A percentile compares a stretch with the other conserved stretches of the same genome.
Evolutionary conservation across 208 protist species (phyloP).

Genomic region (Trypanosoma conorhini): DNA sequence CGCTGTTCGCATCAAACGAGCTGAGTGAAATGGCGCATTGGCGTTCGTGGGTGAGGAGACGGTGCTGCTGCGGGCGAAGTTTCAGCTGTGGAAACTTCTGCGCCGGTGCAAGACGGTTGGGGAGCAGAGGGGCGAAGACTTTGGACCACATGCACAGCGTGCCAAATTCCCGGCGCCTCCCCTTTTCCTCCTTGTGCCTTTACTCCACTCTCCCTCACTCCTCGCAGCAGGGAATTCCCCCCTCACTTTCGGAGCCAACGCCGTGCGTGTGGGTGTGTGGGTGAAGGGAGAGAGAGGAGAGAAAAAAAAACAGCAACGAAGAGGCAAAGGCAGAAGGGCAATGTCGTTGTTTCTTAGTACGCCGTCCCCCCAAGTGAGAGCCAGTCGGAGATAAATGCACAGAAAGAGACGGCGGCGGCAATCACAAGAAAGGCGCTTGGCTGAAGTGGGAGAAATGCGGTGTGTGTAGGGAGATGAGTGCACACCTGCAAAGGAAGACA

Average conservation of each 20-base stretch:
- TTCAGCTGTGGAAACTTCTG: constrained; percentile 81
- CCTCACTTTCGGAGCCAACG: neutral
- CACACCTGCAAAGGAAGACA: neutral
- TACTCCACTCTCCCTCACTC: neutral
- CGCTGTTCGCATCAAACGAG: constrained; percentile 54
- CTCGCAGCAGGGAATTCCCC: neutral
- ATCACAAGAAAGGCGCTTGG: constrained; percentile 3
- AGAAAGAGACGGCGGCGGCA: neutral
- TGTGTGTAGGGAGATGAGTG: neutral
- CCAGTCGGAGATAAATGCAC: neutral
- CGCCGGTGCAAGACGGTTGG: constrained; percentile 50
- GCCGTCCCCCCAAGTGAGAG: neutral
- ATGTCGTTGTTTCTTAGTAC: neutral
- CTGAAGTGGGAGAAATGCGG: neutral
- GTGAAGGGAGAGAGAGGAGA: constrained; percentile 1
- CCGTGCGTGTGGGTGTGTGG: neutral
- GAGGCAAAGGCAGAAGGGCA: neutral
- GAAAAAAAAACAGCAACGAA: constrained; percentile 10
- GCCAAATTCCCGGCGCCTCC: neutral
- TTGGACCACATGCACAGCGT: constrained; percentile 63
- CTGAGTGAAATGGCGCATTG: constrained; percentile 50
- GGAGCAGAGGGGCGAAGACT: constrained; percentile 56
- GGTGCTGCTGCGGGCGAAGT: constrained; percentile 43
- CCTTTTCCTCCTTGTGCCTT: neutral
- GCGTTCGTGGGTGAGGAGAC: constrained; percentile 47